These are phyloP conservation scores for Suillus americanus DNA, from an alignment of 768 basidiomycete species.

Conservation along the genomic window DNA sequence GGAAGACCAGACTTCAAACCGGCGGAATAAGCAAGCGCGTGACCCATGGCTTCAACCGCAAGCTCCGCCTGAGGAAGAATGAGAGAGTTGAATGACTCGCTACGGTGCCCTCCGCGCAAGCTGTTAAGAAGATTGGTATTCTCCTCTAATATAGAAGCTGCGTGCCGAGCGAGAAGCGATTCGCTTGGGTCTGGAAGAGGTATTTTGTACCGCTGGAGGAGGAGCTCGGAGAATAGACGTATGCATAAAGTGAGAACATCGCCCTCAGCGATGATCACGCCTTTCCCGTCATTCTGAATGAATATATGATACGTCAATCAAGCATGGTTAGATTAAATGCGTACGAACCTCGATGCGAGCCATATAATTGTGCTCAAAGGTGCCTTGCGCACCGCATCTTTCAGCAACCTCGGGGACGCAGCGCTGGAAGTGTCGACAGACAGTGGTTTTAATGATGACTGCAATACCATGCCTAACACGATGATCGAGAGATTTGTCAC, in stretches of 20 bases:
- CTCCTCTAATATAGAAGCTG: slow-evolving; percentile 45
- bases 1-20: slow-evolving; percentile 45
- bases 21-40: slow-evolving; percentile 59
- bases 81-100: slow-evolving; percentile 49
- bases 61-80: slow-evolving; percentile 55
- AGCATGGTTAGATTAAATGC: slow-evolving; percentile 6
- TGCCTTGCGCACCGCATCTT: slow-evolving; percentile 65
- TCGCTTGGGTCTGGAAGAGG: slow-evolving; percentile 44
- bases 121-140: slow-evolving; percentile 39
- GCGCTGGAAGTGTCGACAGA: slow-evolving; percentile 53
- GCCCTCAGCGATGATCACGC: slow-evolving; percentile 61
- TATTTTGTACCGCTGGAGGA: slow-evolving; percentile 52
- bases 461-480: slow-evolving; percentile 56
- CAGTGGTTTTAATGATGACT: slow-evolving; percentile 54
- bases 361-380: slow-evolving; percentile 64
- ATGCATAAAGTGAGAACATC: slow-evolving; percentile 52
- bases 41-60: slow-evolving; percentile 61
- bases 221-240: slow-evolving; percentile 57
- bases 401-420: slow-evolving; percentile 56
- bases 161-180: slow-evolving; percentile 55
- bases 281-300: slow-evolving; percentile 40
- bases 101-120: slow-evolving; percentile 32
- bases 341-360: slow-evolving; percentile 48
- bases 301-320: neutral
- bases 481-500: slow-evolving; percentile 39